These are phyloP conservation scores for Trichophyton schoenleinii DNA, from an alignment of 2,329 filamentous ascomycete genomes.

Conservation along the genomic window DNA sequence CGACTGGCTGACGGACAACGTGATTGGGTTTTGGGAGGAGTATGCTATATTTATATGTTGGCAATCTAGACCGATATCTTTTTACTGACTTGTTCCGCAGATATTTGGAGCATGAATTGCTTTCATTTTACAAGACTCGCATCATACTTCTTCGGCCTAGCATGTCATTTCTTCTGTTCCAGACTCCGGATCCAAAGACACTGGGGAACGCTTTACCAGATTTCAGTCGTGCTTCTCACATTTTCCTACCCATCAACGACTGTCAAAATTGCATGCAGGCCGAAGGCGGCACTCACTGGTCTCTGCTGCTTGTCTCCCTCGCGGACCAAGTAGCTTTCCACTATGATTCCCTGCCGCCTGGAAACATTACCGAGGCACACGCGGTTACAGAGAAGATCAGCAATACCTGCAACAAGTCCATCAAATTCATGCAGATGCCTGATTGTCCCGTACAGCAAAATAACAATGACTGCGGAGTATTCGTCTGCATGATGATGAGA, in stretches of 20 bases:
- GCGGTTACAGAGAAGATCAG: constrained; percentile 57
- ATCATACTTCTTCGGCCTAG: constrained; percentile 84
- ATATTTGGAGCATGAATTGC: constrained; percentile 80
- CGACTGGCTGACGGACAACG: constrained; percentile 96
- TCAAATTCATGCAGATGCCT: constrained; percentile 62
- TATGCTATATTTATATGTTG: constrained; percentile 32
- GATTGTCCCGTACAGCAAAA: constrained; percentile 90
- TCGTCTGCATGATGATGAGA: constrained; percentile 89
- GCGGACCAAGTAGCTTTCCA: constrained; percentile 90
- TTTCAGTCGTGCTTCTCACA: constrained; percentile 70
- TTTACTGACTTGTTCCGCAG: constrained; percentile 23
- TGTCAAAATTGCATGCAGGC: constrained; percentile 59
- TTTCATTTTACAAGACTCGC: constrained; percentile 65
- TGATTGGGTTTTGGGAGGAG: constrained; percentile 95
- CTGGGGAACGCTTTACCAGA: constrained; percentile 62
- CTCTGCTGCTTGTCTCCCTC: constrained; percentile 73
- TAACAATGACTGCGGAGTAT: constrained; percentile 85
- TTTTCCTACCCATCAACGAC: constrained; percentile 94
- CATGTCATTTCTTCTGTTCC: constrained; percentile 85
- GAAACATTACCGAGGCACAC: constrained; percentile 63
- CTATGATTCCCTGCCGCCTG: constrained; percentile 73
- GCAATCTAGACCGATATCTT: not conserved
- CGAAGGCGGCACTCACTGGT: constrained; percentile 94
- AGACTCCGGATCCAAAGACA: constrained; percentile 47
- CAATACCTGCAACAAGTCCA: constrained; percentile 53